phyloP scores from a whole-genome alignment of 2,329 filamentous ascomycete genomes.

The Sordariomycetes sp. region DNA sequence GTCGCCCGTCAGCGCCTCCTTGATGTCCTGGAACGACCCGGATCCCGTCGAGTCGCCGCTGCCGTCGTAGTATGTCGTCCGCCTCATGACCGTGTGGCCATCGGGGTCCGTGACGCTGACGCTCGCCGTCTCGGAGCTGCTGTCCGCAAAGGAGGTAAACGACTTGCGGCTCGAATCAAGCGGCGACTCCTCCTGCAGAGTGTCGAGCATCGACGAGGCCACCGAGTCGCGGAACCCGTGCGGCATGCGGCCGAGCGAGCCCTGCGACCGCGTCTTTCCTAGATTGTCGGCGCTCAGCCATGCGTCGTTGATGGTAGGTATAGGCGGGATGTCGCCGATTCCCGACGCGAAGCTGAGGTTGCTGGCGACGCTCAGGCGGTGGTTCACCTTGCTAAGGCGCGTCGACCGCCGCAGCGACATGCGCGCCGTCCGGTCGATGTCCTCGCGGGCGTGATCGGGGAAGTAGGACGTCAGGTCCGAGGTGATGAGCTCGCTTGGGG shows the following conservation, averaged over 20 bases:
- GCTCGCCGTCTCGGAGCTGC: slow-evolving; percentile 51
- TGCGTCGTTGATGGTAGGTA: slow-evolving; percentile 87
- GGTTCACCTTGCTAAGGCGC: slow-evolving; percentile 83
- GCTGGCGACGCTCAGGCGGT: slow-evolving; percentile 84
- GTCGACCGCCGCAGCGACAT: slow-evolving; percentile 85
- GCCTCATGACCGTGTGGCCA: slow-evolving; percentile 46
- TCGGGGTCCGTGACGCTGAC: slow-evolving; percentile 68
- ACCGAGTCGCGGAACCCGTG: slow-evolving; percentile 66
- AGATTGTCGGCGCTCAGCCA: slow-evolving; percentile 53
- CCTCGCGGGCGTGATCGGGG: slow-evolving; percentile 83
- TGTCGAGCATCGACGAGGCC: slow-evolving; percentile 77
- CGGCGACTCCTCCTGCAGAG: slow-evolving; percentile 80
- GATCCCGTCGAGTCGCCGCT: slow-evolving; percentile 51
- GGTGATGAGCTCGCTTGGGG: slow-evolving; percentile 93
- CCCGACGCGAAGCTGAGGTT: slow-evolving; percentile 89
- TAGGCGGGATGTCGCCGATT: slow-evolving; percentile 81
- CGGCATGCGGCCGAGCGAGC: slow-evolving; percentile 23
- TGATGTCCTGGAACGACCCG: slow-evolving; percentile 72
- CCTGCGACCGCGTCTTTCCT: slow-evolving; percentile 24
- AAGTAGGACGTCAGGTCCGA: slow-evolving; percentile 96
- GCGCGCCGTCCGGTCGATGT: slow-evolving; percentile 90
- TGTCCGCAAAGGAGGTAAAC: slow-evolving; percentile 80
- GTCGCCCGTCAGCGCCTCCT: slow-evolving; percentile 75
- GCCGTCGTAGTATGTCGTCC: slow-evolving; percentile 72
- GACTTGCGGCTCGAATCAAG: slow-evolving; percentile 85